Evolutionary conservation across 257 asterid species (phyloP), one percentile per base, ranked within the genome.

Genomic region (Rhazya stricta): DNA sequence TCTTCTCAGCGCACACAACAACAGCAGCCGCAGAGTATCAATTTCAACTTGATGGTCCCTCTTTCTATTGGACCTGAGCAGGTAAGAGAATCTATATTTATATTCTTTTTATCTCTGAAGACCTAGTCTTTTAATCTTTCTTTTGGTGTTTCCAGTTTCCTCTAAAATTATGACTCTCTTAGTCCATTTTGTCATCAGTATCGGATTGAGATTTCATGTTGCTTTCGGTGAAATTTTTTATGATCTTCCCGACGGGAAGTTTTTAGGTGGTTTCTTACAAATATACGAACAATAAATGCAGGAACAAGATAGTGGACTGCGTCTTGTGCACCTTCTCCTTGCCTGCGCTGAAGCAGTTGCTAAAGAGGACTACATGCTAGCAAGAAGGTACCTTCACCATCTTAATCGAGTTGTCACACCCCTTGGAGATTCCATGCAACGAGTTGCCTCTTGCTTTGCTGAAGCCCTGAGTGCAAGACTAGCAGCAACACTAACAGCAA

Each of bases 341-440:
- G 95, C 89, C 2, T 88, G 96, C 54, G 97, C 96, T 16, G 97
- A 91, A 79, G 95, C 97, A 73, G 96, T 88, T 0, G 88, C 96
- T 5, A 91, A 88, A 65, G 96, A 91, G 70, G 96, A 91, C 79
- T 91, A 88, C 85, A 90, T 91, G 91, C 77, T 88, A 53, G 97
- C 97, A 16, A 85, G 91, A 78, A 85, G 87, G 62, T 90, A 91
- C 46, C 89, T 90, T 69, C 88, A 88, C 83, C 93, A 90, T 77
- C 95, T 91, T 27, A 90, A 86, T 63, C 81, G 90, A 29, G 89
- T 90, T 27, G 95, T 88, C 63, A 83, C 91, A 11, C 88, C 93
- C 41, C 81, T 85, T 0, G 97, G 97, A 16, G 96, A 92, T 71
- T 90, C 96, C 67, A 92, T 92, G 96, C 97, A 92, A 77, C 87